Conservation (phyloP, 1,139 yeast species). For the Nakaseomyces kungkrabaensis region DNA sequence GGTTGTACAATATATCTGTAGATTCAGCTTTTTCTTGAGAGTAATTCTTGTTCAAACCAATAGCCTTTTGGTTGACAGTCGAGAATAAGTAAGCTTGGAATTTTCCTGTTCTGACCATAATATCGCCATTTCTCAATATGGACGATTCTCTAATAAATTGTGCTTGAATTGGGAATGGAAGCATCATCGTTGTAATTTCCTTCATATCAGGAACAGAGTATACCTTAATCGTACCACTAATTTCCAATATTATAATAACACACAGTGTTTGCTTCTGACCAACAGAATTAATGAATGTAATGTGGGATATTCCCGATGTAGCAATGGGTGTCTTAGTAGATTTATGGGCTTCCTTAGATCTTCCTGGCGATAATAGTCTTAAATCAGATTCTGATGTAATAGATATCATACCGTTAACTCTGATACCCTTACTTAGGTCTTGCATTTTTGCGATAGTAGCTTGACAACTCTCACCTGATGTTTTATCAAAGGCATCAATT, state of each 20-base stretch:
- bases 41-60: conserved; percentile 19
- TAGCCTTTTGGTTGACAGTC: conserved; percentile 34
- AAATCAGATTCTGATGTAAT: conserved; percentile 54
- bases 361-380: conserved; percentile 53
- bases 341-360: conserved; percentile 51
- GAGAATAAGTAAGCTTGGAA: conserved; percentile 49
- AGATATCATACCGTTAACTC: conserved; percentile 54
- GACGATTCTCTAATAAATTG: conserved; percentile 36
- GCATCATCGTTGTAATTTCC: conserved; percentile 35
- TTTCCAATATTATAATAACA: conserved; percentile 35
- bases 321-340: conserved; percentile 40
- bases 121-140: conserved; percentile 63
- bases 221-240: conserved; percentile 35
- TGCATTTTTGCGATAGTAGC: conserved; percentile 56
- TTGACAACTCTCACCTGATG: conserved; percentile 50
- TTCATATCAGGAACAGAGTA: conserved; percentile 45
- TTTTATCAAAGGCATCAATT: conserved; percentile 50
- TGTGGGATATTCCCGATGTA: conserved; percentile 49
- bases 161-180: conserved; percentile 37
- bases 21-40: conserved; percentile 13
- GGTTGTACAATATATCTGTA: conserved; percentile 48
- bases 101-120: conserved; percentile 48
- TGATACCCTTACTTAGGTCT: conserved; percentile 51
- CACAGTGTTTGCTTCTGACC: conserved; percentile 32
- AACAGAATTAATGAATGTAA: conserved; percentile 18